phyloP scores from a whole-genome alignment of 345 rosid species.

The Eucalyptus regnans region DNA sequence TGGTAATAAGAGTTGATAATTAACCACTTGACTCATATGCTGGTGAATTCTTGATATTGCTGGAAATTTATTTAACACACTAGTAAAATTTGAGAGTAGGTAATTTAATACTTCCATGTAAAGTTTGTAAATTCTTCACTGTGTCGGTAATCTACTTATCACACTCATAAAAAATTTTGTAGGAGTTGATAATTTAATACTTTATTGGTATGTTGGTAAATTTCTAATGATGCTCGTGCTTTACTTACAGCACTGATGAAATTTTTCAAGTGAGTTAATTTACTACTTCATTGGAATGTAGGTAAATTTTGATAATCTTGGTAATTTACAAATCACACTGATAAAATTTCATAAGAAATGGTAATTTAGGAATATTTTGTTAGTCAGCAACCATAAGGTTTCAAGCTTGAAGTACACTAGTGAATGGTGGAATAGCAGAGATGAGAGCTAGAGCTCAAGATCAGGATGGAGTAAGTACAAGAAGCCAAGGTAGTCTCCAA shows the following conservation, averaged over 20 bases:
- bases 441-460: neutral
- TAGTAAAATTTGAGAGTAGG: neutral
- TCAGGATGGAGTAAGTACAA: neutral
- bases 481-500: neutral
- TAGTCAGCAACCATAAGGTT: neutral
- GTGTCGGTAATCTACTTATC: neutral
- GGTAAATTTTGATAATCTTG: neutral
- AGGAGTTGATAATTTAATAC: neutral
- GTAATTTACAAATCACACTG: neutral
- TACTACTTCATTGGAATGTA: neutral
- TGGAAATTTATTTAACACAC: too few species aligned
- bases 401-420: neutral
- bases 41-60: neutral
- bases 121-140: neutral
- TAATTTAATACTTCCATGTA: neutral
- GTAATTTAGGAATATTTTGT: neutral
- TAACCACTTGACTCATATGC: neutral
- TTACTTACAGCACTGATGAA: rapidly evolving
- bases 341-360: neutral
- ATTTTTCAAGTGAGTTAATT: neutral
- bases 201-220: neutral
- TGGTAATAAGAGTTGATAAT: neutral
- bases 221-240: neutral
- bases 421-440: neutral
- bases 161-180: neutral